These are phyloP conservation scores for Hyaloscypha bicolor DNA, from an alignment of 495 filamentous ascomycete species.

Conservation along the genomic window DNA sequence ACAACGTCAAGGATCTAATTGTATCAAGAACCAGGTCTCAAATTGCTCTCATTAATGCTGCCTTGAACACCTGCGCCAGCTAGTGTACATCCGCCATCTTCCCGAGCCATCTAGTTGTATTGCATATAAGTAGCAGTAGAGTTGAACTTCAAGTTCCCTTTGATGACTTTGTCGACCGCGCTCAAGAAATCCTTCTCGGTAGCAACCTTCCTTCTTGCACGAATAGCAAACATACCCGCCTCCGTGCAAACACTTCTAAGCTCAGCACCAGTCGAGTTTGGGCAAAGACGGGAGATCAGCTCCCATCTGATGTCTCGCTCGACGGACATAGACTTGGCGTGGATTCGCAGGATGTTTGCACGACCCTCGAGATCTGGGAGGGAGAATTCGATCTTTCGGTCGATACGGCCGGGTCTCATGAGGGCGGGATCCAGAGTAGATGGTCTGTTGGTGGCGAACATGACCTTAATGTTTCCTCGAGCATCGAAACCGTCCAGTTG, in stretches of 20 bases:
- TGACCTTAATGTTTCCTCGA: conserved; percentile 98
- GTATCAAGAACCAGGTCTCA: background rate
- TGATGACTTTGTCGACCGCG: conserved; percentile 99
- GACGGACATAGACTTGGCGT: conserved; percentile 99
- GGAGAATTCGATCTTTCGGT: conserved; percentile 98
- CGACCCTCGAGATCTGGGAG: conserved; percentile 95
- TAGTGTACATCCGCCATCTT: conserved; percentile 31
- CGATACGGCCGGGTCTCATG: conserved; percentile 96
- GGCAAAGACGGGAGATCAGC: conserved; percentile 92
- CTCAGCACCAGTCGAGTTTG: conserved; percentile 95
- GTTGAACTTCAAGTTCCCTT: conserved; percentile 99
- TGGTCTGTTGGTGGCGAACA: conserved; percentile 98
- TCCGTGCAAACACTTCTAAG: conserved; percentile 96
- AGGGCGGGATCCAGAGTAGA: conserved; percentile 94
- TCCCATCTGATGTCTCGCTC: conserved; percentile 99
- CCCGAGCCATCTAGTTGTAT: conserved; percentile 74
- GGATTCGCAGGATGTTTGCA: conserved; percentile 96
- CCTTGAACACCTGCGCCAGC: conserved; percentile 34
- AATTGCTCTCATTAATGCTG: conserved; percentile 21
- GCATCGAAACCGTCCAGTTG: conserved; percentile 98
- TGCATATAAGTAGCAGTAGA: conserved; percentile 98
- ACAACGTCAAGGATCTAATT: no score
- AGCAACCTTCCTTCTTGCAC: conserved; percentile 94
- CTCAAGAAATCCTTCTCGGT: conserved; percentile 99
- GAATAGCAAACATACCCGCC: conserved; percentile 98